phyloP scores from a whole-genome alignment of 2,329 filamentous ascomycete species.

The Diaporthe aspalathi region DNA sequence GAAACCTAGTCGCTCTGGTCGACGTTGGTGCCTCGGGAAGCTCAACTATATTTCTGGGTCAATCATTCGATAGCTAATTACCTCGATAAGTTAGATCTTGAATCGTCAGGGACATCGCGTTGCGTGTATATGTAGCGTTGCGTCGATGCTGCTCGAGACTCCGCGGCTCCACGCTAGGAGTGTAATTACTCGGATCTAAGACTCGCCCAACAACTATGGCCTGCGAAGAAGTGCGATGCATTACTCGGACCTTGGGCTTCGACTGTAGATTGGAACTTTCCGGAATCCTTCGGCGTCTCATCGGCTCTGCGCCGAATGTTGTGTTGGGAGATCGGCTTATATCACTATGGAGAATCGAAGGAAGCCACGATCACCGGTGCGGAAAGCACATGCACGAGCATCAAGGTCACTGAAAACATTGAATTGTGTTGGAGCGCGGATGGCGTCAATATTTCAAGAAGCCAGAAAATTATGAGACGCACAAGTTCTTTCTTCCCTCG shows the following conservation, averaged over 20 bases:
- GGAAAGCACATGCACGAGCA: neutral
- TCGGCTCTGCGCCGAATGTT: neutral
- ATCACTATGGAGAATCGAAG: neutral
- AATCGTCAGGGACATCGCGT: neutral
- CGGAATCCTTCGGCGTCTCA: no score
- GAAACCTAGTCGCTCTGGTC: neutral
- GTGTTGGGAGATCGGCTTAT: neutral
- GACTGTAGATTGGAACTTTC: neutral
- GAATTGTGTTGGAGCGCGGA: no score
- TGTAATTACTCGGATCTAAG: no score
- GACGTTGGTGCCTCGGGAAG: neutral
- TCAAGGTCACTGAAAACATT: no score
- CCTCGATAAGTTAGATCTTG: neutral
- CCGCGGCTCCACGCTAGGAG: neutral
- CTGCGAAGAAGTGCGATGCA: neutral
- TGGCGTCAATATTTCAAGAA: no score
- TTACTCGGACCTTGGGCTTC: neutral
- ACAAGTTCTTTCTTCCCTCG: neutral
- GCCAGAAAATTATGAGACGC: neutral
- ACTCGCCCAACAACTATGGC: no score
- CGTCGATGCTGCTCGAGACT: neutral
- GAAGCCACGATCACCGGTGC: neutral
- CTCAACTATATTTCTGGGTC: neutral
- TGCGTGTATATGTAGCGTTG: neutral
- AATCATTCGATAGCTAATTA: neutral